These are phyloP conservation scores for Plasmodiophora brassicae DNA, from an alignment of 208 protist genomes.

Conservation along the genomic window DNA sequence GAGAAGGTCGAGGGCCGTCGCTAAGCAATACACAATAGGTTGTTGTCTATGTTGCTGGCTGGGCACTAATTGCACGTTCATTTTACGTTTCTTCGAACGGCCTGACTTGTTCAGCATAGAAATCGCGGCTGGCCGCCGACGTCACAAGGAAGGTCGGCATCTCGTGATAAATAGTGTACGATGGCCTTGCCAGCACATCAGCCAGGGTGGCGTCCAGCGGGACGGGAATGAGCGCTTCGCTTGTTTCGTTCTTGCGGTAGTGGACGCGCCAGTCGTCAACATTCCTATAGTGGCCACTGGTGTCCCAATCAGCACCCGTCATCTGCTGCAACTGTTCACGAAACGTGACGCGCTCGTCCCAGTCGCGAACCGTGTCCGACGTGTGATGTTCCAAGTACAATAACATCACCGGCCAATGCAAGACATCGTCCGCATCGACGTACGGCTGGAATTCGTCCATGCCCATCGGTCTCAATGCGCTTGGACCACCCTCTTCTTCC, in stretches of 20 bases:
- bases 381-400: constrained; percentile 3
- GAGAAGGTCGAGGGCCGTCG: constrained; percentile 47
- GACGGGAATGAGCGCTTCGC: background rate
- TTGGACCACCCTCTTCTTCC: no score
- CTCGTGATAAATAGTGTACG: background rate
- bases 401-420: background rate
- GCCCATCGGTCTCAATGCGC: no score
- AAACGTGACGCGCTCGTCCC: background rate
- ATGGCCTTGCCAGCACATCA: background rate
- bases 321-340: background rate
- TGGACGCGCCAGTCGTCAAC: background rate
- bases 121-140: background rate
- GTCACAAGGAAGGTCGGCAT: background rate
- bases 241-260: background rate
- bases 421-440: background rate
- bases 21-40: background rate
- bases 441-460: background rate
- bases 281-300: background rate
- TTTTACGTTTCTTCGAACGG: no score
- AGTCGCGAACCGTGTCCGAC: constrained; percentile 4
- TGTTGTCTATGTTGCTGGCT: background rate
- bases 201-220: background rate
- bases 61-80: background rate
- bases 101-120: no score
- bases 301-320: background rate